phyloP scores from a whole-genome alignment of 176 grass and related monocot genomes.

The Raddia guianensis region DNA sequence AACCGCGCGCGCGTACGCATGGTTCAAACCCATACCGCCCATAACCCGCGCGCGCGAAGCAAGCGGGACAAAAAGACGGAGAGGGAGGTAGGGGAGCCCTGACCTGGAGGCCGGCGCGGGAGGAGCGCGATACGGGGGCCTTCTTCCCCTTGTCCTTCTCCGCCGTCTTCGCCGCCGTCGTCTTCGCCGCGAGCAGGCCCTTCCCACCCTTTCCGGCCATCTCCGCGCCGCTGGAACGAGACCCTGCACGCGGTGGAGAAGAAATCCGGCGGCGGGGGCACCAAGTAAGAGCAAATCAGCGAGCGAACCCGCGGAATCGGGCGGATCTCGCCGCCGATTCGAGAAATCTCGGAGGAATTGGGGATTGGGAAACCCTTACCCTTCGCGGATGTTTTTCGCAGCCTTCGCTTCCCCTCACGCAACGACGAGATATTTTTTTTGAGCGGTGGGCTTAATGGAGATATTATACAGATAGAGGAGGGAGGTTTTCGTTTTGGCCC shows the following conservation, averaged over 20 bases:
- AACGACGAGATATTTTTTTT: conserved; percentile 25
- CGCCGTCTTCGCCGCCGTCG: conserved; percentile 61
- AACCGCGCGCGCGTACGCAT: not conserved
- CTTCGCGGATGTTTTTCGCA: conserved; percentile 19
- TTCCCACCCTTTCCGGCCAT: conserved; percentile 76
- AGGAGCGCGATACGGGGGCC: conserved; percentile 64
- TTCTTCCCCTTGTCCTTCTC: conserved; percentile 86
- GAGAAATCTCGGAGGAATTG: conserved; percentile 4
- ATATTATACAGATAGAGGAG: not conserved
- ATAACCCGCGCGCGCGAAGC: conserved; percentile 11
- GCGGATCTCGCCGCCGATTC: conserved; percentile 25
- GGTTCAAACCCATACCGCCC: conserved; percentile 22
- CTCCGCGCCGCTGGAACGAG: conserved; percentile 25
- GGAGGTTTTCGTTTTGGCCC: accelerated
- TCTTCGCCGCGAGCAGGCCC: conserved; percentile 67
- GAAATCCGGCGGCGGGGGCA: conserved; percentile 32
- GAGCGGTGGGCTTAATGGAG: not conserved
- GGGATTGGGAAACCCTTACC: conserved; percentile 26
- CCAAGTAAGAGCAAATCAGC: conserved; percentile 42
- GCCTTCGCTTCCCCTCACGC: conserved; percentile 25
- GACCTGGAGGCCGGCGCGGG: conserved; percentile 72
- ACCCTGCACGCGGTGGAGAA: conserved; percentile 11
- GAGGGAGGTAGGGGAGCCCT: not conserved
- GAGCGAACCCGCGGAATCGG: not conserved
- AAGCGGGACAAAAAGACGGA: too few relatives aligned